phyloP scores from a whole-genome alignment of 2,329 filamentous ascomycete genomes.

The Xylariaceae sp. region DNA sequence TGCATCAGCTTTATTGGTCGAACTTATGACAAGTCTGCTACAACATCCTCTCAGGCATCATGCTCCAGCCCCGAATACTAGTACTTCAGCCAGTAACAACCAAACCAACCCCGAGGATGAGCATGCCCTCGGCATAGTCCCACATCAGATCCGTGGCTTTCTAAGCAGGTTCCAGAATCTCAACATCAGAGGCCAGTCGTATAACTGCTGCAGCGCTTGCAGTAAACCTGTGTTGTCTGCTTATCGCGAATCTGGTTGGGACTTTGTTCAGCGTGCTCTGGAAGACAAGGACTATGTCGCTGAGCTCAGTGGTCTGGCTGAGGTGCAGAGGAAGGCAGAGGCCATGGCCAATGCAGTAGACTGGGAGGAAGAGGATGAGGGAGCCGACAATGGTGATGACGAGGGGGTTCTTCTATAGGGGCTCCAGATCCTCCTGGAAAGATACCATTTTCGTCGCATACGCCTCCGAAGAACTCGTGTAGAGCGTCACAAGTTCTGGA shows the following conservation, averaged over 20 bases:
- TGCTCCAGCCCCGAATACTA: constrained; percentile 50
- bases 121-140: constrained; percentile 65
- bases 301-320: constrained; percentile 50
- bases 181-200: constrained; percentile 68
- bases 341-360: constrained; percentile 25
- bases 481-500: constrained; percentile 23
- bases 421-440: constrained; percentile 15
- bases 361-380: constrained; percentile 28
- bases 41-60: constrained; percentile 75
- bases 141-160: constrained; percentile 78
- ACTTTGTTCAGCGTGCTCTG: constrained; percentile 70
- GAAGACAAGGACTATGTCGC: constrained; percentile 74
- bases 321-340: constrained; percentile 29
- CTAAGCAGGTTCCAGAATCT: constrained; percentile 70
- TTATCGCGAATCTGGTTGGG: constrained; percentile 67
- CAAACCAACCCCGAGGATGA: constrained; percentile 49
- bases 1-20: constrained; percentile 85
- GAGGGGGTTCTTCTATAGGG: constrained; percentile 29
- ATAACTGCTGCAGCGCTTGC: constrained; percentile 78
- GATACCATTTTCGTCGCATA: constrained; percentile 13
- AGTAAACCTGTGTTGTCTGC: constrained; percentile 64
- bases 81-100: constrained; percentile 31
- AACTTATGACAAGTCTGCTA: constrained; percentile 79
- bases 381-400: constrained; percentile 24
- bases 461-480: constrained; percentile 16